Evolutionary conservation across 73 alveolate species (phyloP).

Genomic region (Paramecium biaurelia): DNA sequence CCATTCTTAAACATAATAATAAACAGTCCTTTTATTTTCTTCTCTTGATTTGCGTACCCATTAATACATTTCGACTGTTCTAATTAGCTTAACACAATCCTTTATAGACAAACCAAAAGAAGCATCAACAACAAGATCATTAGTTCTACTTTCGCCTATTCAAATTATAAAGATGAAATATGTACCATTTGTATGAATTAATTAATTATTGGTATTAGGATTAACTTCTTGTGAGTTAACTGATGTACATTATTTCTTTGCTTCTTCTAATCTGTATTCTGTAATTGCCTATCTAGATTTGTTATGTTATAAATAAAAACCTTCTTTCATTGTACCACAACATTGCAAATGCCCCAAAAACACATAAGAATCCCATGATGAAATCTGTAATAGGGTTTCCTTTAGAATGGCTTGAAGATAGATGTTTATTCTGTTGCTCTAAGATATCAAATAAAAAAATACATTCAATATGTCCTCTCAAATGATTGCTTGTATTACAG

Average conservation of each 20-base stretch:
- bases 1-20: neutral
- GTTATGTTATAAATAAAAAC: neutral
- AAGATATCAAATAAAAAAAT: neutral
- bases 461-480: neutral
- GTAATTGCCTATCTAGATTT: neutral
- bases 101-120: neutral
- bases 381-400: neutral
- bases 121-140: neutral
- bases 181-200: constrained; percentile 5
- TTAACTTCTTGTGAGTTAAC: neutral
- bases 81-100: neutral
- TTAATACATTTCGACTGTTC: constrained; percentile 30
- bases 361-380: neutral
- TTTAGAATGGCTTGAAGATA: neutral
- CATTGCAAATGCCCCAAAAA: neutral
- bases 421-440: neutral
- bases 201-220: neutral
- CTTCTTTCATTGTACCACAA: constrained; percentile 42
- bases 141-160: neutral
- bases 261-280: constrained; percentile 18
- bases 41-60: neutral
- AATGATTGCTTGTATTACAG: neutral
- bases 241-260: neutral
- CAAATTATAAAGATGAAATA: neutral
- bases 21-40: neutral